A percentile compares a stretch with the other conserved stretches of the same genome.
Evolutionary conservation across 305 asterid genomes (phyloP).

Genomic region (Fraxinus xanthoxyloides): DNA sequence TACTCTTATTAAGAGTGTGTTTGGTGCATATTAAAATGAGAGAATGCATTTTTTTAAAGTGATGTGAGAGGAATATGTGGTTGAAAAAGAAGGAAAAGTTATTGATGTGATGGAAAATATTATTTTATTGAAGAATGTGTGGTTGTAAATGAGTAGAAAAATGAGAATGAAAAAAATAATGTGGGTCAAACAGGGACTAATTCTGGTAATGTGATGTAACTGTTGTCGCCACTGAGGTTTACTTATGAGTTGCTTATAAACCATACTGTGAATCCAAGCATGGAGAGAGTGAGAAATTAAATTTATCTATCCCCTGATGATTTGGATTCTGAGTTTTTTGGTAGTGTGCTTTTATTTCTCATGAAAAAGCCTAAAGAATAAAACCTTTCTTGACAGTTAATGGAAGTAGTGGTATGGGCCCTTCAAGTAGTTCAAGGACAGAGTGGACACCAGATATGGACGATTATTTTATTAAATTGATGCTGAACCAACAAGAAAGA

Average conservation of each 20-base stretch:
- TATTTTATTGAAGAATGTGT: too few species aligned
- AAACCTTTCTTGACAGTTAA: conserved; percentile 33
- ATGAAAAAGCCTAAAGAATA: background rate
- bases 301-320: background rate
- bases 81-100: too few species aligned
- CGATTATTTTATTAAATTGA: conserved; percentile 32
- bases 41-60: too few species aligned
- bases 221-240: background rate
- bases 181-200: too few species aligned
- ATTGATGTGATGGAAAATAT: too few species aligned
- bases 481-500: conserved; percentile 40
- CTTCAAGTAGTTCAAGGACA: conserved; percentile 37
- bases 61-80: too few species aligned
- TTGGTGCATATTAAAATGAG: too few species aligned
- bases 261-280: background rate
- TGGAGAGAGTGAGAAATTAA: background rate
- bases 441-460: conserved; percentile 45
- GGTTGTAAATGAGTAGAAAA: too few species aligned
- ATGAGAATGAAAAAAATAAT: too few species aligned
- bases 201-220: background rate
- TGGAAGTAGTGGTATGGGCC: conserved; percentile 20
- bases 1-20: background rate
- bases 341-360: background rate
- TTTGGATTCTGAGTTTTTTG: background rate
- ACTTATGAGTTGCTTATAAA: background rate